Evolutionary conservation across 257 asterid species (phyloP).

Genomic region (Fraxinus quadrangulata): DNA sequence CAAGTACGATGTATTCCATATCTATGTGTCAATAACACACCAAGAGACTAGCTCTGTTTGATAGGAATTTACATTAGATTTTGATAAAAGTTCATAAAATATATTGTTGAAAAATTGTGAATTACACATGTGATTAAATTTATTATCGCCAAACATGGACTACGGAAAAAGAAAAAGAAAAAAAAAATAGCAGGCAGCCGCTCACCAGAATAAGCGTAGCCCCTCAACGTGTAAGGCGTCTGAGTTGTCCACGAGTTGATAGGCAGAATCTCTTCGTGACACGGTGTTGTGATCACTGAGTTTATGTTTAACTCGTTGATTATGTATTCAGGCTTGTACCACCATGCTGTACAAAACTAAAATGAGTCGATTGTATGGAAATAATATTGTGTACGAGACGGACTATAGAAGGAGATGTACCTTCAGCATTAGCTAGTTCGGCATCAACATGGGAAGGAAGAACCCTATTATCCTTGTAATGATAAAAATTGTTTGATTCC

Average conservation of each 20-base stretch:
- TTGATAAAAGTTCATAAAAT: too few species aligned
- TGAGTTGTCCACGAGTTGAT: slow-evolving; percentile 89
- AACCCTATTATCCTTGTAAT: slow-evolving; percentile 73
- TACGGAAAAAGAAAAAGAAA: too few species aligned
- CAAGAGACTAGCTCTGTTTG: too few species aligned
- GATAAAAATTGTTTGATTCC: slow-evolving; percentile 76
- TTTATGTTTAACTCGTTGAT: slow-evolving; percentile 93
- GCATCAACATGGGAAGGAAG: slow-evolving; percentile 91
- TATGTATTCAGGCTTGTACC: slow-evolving; percentile 89
- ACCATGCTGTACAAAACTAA: slow-evolving; percentile 65
- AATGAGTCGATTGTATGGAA: not conserved
- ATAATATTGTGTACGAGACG: too few species aligned
- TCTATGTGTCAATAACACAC: too few species aligned
- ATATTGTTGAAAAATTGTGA: too few species aligned
- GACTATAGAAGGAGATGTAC: slow-evolving; percentile 29
- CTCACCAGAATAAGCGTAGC: slow-evolving; percentile 89
- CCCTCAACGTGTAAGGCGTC: slow-evolving; percentile 80
- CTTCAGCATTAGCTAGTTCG: slow-evolving; percentile 86
- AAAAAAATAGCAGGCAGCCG: not conserved
- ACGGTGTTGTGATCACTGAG: slow-evolving; percentile 91
- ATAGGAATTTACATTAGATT: too few species aligned
- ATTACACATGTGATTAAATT: too few species aligned
- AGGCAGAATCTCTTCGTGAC: slow-evolving; percentile 86
- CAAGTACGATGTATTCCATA: too few species aligned
- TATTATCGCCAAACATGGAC: too few species aligned